Evolutionary conservation across 805 yeast genomes (phyloP).

Genomic region (Ogataea neopini): DNA sequence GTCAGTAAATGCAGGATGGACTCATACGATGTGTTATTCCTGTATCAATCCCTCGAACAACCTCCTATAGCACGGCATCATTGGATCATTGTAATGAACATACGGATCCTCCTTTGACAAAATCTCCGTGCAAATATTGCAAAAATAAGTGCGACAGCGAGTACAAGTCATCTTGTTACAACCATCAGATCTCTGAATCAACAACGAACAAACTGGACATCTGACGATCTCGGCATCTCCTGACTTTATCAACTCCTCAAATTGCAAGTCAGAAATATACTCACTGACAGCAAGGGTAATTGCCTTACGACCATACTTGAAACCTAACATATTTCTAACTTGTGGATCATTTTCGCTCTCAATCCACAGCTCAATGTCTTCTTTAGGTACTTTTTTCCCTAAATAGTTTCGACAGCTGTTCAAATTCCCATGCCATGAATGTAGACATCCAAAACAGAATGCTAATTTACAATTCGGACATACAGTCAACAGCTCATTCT

Average conservation of each 20-base stretch:
- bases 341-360: conserved; percentile 38
- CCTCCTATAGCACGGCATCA: conserved; percentile 46
- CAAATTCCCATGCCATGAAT: conserved; percentile 61
- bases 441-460: conserved; percentile 56
- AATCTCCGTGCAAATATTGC: conserved; percentile 53
- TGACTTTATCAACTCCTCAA: conserved; percentile 44
- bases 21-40: no score
- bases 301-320: conserved; percentile 46
- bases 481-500: conserved; percentile 46
- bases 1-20: no score
- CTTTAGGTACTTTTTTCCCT: conserved; percentile 38
- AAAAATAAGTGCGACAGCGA: conserved; percentile 49
- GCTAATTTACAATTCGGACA: conserved; percentile 53
- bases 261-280: conserved; percentile 46
- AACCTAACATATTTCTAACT: conserved; percentile 28
- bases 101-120: conserved; percentile 47
- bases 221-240: conserved; percentile 43
- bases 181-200: conserved; percentile 58
- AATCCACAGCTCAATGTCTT: conserved; percentile 39
- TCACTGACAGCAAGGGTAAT: conserved; percentile 45
- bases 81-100: conserved; percentile 47
- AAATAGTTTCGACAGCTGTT: conserved; percentile 44
- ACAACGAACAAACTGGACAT: conserved; percentile 55
- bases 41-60: conserved; percentile 52
- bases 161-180: conserved; percentile 64